Evolutionary conservation across 805 yeast species (phyloP), one percentile per base, ranked within the genome.

Genomic region (Vanderwaltozyma tropicalis): DNA sequence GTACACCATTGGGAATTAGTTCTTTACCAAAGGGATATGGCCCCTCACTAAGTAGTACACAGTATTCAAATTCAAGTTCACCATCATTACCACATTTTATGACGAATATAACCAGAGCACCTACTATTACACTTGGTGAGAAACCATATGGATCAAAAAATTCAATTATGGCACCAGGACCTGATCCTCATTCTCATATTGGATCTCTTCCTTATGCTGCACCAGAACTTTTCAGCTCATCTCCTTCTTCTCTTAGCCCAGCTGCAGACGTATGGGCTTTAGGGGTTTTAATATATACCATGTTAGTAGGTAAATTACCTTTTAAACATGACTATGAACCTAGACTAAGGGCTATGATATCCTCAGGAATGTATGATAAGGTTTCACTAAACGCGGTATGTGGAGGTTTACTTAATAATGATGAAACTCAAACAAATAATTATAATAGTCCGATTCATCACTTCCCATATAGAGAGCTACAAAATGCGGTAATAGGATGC

Each of bases 151-250:
- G 29, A 24, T 24, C 17, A 12, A 18, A 18, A 15, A 25, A 33
- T 25, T 25, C 33, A n/a, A 22, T 24, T 15, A 21, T 24, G 5
- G 31, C 34, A 2, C 19, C 28, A 24, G 48, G 43, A 9, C 47
- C 50, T 11, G 47, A 44, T 31, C 84, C 84, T 1, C 81, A 77
- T 52, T 63, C 75, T 17, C 80, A 79, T 47, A 82, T 85, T 34
- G 97, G 97, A 0, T 87, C 95, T 1, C 65, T 88, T 24, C 96
- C 96, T 0, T 88, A 86, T 56, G 94, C 96, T 0, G 74, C 95
- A 0, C 97, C 97, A 0, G 96, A 88, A 54, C 66, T 86, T 14
- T 61, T 87, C 29, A 35, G 39, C 15, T 16, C 21, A 1, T 13
- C 24, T 10, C 13, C 34, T 6, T 26, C 20, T 18, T 13, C 26